Conservation (phyloP, 352 stramenopile genomes). For the Phytopythium vexans region DNA sequence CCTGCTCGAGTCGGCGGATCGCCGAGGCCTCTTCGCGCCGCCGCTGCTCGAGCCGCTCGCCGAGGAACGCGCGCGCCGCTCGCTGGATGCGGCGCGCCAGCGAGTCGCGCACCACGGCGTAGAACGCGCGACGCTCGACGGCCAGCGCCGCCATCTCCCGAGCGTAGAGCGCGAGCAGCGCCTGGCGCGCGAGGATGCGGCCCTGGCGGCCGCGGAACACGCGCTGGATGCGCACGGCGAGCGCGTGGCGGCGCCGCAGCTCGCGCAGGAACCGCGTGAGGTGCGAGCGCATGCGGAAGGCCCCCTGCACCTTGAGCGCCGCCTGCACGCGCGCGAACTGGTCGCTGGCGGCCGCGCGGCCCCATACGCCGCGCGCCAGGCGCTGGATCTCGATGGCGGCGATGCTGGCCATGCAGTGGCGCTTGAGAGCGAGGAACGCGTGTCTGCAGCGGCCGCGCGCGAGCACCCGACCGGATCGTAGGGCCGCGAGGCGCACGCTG, state of each 20-base stretch:
- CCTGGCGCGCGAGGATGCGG: conserved; percentile 30
- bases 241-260: conserved; percentile 31
- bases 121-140: conserved; percentile 46
- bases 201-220: conserved; percentile 59
- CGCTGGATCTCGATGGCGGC: conserved; percentile 67
- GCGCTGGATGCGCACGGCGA: conserved; percentile 58
- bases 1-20: conserved; percentile 25
- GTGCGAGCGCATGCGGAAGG: conserved; percentile 62
- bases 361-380: conserved; percentile 43
- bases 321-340: conserved; percentile 44
- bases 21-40: conserved; percentile 21
- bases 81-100: conserved; percentile 50
- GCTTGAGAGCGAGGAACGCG: conserved; percentile 40
- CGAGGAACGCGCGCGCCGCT: conserved; percentile 31
- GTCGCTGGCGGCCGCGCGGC: conserved; percentile 20
- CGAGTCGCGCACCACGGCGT: conserved; percentile 22
- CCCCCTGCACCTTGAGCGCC: conserved; percentile 50
- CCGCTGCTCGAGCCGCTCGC: conserved; percentile 13
- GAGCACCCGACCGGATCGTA: too few species aligned
- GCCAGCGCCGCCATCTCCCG: conserved; percentile 53
- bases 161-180: conserved; percentile 48
- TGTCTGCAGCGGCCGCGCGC: conserved; percentile 2
- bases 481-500: too few species aligned
- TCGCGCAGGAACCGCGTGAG: conserved; percentile 43
- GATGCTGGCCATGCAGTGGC: conserved; percentile 37